These are phyloP conservation scores for Aspergillus latus DNA, from an alignment of 2,329 filamentous ascomycete genomes.

Conservation along the genomic window DNA sequence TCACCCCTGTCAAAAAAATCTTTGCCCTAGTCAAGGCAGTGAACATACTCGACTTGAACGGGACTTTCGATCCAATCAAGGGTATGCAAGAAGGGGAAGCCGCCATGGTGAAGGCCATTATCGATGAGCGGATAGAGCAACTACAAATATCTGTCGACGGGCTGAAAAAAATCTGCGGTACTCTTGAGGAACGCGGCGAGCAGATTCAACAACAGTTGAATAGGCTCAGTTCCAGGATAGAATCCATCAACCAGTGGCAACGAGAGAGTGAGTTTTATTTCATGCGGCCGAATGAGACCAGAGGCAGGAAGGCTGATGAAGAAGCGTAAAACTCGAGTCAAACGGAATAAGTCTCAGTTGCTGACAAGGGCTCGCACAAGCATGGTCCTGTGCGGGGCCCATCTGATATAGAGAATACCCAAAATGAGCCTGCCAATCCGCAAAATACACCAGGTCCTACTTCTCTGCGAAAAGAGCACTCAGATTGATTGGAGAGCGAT, in stretches of 20 bases:
- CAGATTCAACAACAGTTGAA: background rate
- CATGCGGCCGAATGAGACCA: background rate
- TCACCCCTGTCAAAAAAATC: background rate
- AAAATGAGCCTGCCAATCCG: no score
- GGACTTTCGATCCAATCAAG: background rate
- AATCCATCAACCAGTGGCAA: background rate
- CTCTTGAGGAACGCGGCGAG: background rate
- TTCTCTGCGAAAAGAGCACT: no score
- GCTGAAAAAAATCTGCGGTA: background rate
- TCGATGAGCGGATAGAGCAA: background rate
- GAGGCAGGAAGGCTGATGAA: background rate
- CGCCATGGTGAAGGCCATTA: background rate
- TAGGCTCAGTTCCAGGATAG: background rate
- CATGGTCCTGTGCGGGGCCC: no score
- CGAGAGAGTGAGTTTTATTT: background rate
- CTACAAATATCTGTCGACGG: background rate
- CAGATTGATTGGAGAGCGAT: no score
- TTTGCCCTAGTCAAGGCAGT: background rate
- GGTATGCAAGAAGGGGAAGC: background rate
- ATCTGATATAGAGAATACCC: no score
- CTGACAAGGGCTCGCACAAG: no score
- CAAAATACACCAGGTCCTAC: no score
- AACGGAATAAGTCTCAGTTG: no score
- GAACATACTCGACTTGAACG: background rate
- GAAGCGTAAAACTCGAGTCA: background rate